Evolutionary conservation across 2,329 filamentous ascomycete genomes (phyloP).

Genomic region (Metarhizium guizhouense): DNA sequence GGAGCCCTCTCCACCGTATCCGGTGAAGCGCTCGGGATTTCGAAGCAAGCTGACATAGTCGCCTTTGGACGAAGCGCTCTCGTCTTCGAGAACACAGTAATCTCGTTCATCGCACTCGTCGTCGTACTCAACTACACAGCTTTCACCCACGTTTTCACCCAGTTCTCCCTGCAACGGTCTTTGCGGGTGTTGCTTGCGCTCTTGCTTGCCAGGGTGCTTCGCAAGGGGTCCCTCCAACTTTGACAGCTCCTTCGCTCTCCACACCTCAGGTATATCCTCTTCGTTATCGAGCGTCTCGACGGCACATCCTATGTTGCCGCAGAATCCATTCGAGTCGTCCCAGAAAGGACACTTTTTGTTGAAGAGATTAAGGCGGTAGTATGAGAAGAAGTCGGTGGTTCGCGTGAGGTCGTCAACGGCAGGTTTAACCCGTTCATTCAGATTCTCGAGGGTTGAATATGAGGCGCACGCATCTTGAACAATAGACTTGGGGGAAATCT

Average conservation of each 20-base stretch:
- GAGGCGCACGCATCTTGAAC: constrained; percentile 93
- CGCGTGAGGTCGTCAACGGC: constrained; percentile 72
- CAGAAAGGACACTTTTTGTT: constrained; percentile 95
- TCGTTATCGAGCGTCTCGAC: constrained; percentile 94
- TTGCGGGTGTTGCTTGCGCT: constrained; percentile 61
- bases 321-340: constrained; percentile 87
- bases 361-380: constrained; percentile 92
- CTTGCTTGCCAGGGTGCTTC: constrained; percentile 71
- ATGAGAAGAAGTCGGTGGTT: constrained; percentile 94
- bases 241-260: constrained; percentile 84
- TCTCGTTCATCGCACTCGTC: constrained; percentile 95
- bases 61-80: constrained; percentile 75
- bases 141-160: constrained; percentile 83
- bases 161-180: constrained; percentile 73
- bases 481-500: constrained; percentile 84
- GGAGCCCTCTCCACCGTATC: constrained; percentile 77
- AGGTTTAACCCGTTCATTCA: constrained; percentile 72
- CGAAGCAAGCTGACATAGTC: constrained; percentile 92
- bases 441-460: constrained; percentile 76
- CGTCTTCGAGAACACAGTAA: constrained; percentile 93
- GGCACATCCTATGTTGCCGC: constrained; percentile 92
- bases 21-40: constrained; percentile 93
- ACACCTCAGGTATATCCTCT: constrained; percentile 83
- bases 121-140: constrained; percentile 94
- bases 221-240: constrained; percentile 88